Percentiles rank a stretch among this genome's conserved stretches.
Conservation (phyloP, 1,284 basidiomycete genomes). For the Puccinia coronata region DNA sequence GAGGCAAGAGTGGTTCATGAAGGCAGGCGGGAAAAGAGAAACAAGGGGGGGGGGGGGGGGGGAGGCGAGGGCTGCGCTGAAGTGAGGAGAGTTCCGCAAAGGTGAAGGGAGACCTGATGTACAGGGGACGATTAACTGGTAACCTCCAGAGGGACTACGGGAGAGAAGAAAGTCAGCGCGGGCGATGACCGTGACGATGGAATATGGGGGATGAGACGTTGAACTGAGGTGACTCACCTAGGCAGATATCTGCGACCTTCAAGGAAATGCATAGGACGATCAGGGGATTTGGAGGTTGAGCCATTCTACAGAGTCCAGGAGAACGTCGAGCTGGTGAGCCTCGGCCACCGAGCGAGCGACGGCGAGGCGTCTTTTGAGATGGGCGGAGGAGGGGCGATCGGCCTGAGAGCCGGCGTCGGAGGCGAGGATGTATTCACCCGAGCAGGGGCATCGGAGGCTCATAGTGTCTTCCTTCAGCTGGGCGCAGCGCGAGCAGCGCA, state of each 20-base stretch:
- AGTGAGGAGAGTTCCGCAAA: background rate
- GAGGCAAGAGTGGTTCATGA: background rate
- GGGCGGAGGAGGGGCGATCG: slow-evolving; percentile 5
- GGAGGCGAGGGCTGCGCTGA: background rate
- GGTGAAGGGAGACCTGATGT: background rate
- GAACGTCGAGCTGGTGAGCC: slow-evolving; percentile 51
- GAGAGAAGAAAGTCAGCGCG: background rate
- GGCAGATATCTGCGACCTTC: background rate
- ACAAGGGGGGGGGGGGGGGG: too few relatives aligned
- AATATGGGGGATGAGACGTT: background rate
- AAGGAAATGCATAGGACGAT: background rate
- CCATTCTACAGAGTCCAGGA: slow-evolving; percentile 49
- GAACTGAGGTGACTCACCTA: background rate
- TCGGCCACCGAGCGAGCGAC: slow-evolving; percentile 54
- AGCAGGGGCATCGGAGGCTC: slow-evolving; percentile 81
- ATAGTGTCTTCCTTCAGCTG: slow-evolving; percentile 85
- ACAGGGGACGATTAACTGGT: background rate
- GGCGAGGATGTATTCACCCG: slow-evolving; percentile 69
- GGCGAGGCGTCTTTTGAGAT: slow-evolving; percentile 51
- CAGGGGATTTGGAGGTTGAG: slow-evolving; percentile 20
- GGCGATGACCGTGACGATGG: background rate
- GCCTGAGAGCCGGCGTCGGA: slow-evolving; percentile 11
- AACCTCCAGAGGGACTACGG: background rate
- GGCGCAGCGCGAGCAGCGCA: slow-evolving; percentile 76
- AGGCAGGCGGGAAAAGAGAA: background rate